Evolutionary conservation across 2,329 filamentous ascomycete genomes (phyloP).

Genomic region (Furcasterigmium sp.): DNA sequence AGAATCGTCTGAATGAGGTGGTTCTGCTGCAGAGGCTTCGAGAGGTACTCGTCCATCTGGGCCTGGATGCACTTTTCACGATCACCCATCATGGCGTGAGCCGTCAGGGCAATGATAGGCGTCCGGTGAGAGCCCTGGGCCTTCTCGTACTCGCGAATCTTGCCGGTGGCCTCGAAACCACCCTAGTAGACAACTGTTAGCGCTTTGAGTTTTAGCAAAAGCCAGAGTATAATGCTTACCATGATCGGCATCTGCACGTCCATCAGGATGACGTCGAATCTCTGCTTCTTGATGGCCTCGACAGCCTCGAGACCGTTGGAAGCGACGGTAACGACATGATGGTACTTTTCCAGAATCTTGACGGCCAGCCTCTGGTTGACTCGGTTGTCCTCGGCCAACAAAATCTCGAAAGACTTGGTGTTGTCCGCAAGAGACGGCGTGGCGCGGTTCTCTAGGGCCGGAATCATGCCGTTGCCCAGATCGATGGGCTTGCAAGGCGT

Average conservation of each 20-base stretch:
- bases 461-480: constrained; percentile 91
- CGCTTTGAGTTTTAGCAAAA: too few relatives aligned
- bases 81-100: constrained; percentile 97
- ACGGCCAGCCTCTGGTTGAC: constrained; percentile 95
- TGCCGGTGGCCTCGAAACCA: constrained; percentile 93
- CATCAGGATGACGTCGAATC: constrained; percentile 97
- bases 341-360: constrained; percentile 96
- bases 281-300: constrained; percentile 83
- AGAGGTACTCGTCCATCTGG: constrained; percentile 98
- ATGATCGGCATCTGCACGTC: constrained; percentile 99
- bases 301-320: constrained; percentile 93
- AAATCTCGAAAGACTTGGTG: constrained; percentile 90
- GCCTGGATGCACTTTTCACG: constrained; percentile 97
- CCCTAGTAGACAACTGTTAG: constrained; percentile 45
- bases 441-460: constrained; percentile 86
- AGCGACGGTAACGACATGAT: constrained; percentile 86
- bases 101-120: constrained; percentile 93
- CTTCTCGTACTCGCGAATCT: constrained; percentile 92
- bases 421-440: constrained; percentile 90
- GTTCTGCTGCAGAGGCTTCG: constrained; percentile 93
- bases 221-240: constrained; percentile 48
- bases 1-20: constrained; percentile 97
- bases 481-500: constrained; percentile 93
- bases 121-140: constrained; percentile 75
- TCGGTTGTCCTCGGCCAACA: constrained; percentile 93